A percentile compares a stretch with the other conserved stretches of the same genome.
Evolutionary conservation across 139 green algal species (phyloP).

Genomic region (Coccomyxa sp.): DNA sequence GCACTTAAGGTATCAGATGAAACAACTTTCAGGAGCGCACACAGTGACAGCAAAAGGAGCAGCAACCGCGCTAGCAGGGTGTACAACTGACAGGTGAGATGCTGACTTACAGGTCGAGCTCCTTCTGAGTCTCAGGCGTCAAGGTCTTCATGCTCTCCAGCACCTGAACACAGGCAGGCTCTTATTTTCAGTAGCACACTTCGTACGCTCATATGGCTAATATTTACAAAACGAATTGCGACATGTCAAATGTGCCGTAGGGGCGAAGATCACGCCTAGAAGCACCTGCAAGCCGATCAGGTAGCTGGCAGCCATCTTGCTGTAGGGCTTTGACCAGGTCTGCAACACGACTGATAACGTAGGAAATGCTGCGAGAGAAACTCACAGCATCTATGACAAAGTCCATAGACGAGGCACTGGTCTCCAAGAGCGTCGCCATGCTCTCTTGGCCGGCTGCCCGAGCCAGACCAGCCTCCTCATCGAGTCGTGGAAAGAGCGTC

Average conservation of each 20-base stretch:
- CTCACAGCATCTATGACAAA: no score
- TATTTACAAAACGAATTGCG: background rate
- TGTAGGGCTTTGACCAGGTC: background rate
- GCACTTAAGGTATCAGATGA: no score
- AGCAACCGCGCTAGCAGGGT: background rate
- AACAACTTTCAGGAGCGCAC: no score
- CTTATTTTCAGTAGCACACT: background rate
- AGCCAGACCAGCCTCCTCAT: background rate
- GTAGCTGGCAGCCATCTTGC: background rate
- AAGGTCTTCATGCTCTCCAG: constrained; percentile 7
- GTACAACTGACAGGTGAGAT: background rate
- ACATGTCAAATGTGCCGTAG: background rate
- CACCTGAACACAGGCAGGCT: no score
- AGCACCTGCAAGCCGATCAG: background rate
- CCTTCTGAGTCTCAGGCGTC: constrained; percentile 3
- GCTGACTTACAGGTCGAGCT: constrained; percentile 17
- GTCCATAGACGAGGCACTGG: background rate
- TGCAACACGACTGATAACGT: no score
- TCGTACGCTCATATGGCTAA: background rate
- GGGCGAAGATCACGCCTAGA: background rate
- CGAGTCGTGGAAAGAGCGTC: background rate
- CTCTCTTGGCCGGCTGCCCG: background rate
- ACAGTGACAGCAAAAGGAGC: background rate
- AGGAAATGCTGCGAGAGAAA: no score
- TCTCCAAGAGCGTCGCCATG: background rate